Evolutionary conservation across 2,329 filamentous ascomycete species (phyloP), one percentile per base, ranked within the genome.

Genomic region (Chrysosporium queenslandicum): DNA sequence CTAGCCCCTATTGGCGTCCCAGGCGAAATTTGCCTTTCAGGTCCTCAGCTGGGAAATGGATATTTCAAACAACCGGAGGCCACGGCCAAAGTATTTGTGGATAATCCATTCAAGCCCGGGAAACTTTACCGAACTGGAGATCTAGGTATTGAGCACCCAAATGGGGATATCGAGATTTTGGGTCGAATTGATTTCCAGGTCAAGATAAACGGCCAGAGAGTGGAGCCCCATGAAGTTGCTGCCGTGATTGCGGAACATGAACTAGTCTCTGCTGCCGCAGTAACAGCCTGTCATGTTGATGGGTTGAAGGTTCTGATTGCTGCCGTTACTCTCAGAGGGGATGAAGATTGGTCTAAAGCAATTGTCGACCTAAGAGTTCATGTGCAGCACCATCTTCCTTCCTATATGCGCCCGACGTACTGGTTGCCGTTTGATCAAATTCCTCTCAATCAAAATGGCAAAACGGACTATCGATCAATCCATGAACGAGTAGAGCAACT

Each of bases 11-110:
- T 70, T 5, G 70, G 70, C 3, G 65, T 64, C 1, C 58, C 70
- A 8, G 71, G 70, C 7, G 71, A 74, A 53, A 58, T 73, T 0
- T 32, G 70, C 2, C 57, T 73, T 2, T 68, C 72, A 55, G 70
- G 71, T 0, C 59, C 62, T 0, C 58, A 58, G 2, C 50, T 66
- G 2, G 60, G 53, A 1, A 50, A 56, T 25, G 62, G 60, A 1
- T 68, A 68, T 50, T 50, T 65, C 16, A 57, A 59, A n/a, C 52
- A 62, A 12, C 37, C 53, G 0, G 55, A 58, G 14, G 58, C 55
- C 43, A 66, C 63, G 1, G 40, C 53, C 11, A 45, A 51, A 6
- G 54, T 52, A 2, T 66, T 67, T 53, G 53, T 65, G 4, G 37
- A 56, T 1, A 45, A 51, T 45, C 61, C 60, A 4, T 55, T 55